Evolutionary conservation across 1,139 yeast species (phyloP), one percentile per base, ranked within the genome.

Genomic region (Chernovozyma aurita): DNA sequence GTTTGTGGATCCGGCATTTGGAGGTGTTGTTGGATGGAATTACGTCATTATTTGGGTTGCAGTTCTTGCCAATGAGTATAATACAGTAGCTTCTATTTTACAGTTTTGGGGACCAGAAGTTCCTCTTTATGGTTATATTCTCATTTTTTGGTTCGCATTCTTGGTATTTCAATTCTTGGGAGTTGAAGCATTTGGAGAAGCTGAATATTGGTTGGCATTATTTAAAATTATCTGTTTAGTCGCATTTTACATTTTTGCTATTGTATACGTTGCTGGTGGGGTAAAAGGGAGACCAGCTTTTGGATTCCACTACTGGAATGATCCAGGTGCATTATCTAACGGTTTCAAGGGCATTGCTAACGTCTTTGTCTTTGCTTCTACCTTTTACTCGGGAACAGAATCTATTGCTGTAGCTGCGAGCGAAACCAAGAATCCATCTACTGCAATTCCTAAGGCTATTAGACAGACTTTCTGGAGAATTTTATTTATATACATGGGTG

Each of bases 301-400:
- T 50, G 76, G 76, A 1, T 69, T 69, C 46, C 69, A 64, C 30
- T 69, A 69, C 47, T 69, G 74, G 74, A 65, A 74, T 41, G 67
- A 63, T 38, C 83, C 84, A 1, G 75, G 75, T 24, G 59, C 73
- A 5, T 65, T 69, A 42, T 50, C 61, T n/a, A 50, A 65, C 38
- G 86, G 86, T 0, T 78, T 81, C 52, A 69, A 73, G 43, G 85
- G 88, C 35, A 78, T 83, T 31, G 88, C 83, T 12, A 71, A 65
- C 37, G 80, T 85, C 2, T 80, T 84, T 50, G 85, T 82, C 8
- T 81, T 76, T 57, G 81, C 86, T 34, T 77, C 78, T 52, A 79
- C 76, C 3, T 77, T 74, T 41, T 75, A 74, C 43, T 61, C 76
- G 3, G 83, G 84, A 32, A 71, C 77, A 14, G 84, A 78, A 50